A percentile compares a stretch with the other conserved stretches of the same genome.
These are phyloP conservation scores for Wickerhamiella allomyrinae DNA, from an alignment of 805 yeast species.

Conservation along the genomic window DNA sequence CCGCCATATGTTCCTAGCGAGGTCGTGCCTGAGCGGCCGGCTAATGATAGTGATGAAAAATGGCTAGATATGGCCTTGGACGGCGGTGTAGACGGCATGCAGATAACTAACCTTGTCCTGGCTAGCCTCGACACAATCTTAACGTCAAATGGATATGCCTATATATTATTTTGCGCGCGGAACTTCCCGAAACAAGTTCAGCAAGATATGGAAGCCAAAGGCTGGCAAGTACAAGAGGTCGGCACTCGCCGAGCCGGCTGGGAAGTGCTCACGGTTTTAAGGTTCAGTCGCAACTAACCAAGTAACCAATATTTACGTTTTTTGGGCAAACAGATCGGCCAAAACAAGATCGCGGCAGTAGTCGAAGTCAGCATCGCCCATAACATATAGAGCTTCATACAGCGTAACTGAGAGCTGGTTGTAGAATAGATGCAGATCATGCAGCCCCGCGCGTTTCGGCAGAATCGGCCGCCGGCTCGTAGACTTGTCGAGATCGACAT, in stretches of 20 bases:
- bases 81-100: conserved; percentile 90
- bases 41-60: conserved; percentile 32
- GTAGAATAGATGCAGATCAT: conserved; percentile 46
- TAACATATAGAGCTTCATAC: conserved; percentile 50
- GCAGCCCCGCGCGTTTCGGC: conserved; percentile 9
- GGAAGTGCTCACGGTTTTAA: conserved; percentile 74
- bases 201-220: conserved; percentile 29
- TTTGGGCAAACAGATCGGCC: conserved; percentile 34
- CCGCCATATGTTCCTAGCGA: conserved; percentile 97
- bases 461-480: conserved; percentile 21
- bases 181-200: conserved; percentile 61
- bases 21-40: conserved; percentile 47
- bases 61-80: conserved; percentile 86
- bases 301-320: not conserved
- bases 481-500: not conserved
- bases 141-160: conserved; percentile 58
- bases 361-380: conserved; percentile 30
- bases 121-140: conserved; percentile 38
- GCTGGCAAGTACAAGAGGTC: conserved; percentile 44
- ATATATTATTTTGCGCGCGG: conserved; percentile 80
- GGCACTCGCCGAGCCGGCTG: conserved; percentile 79
- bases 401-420: conserved; percentile 47
- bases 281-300: conserved; percentile 27
- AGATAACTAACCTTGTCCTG: conserved; percentile 54
- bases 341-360: conserved; percentile 43